These are phyloP conservation scores for Lophiotrema nucula DNA, from an alignment of 495 filamentous ascomycete species.

Conservation along the genomic window DNA sequence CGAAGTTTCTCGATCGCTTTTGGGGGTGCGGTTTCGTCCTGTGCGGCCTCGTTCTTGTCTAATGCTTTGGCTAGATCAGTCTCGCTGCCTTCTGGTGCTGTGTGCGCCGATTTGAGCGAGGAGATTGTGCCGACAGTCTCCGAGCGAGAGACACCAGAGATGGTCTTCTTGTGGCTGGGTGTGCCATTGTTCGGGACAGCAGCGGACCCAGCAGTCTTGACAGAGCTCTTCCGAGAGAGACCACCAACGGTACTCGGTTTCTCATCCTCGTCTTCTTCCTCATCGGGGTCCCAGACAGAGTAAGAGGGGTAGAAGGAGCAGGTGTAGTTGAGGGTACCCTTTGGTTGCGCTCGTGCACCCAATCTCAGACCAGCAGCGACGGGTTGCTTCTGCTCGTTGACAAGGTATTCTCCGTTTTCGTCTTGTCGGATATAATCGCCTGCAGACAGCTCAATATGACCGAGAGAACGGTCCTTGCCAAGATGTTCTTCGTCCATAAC, in stretches of 20 bases:
- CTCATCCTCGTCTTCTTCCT: slow-evolving; percentile 62
- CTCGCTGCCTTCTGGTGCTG: slow-evolving; percentile 31
- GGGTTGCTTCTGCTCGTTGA: slow-evolving; percentile 69
- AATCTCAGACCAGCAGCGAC: slow-evolving; percentile 64
- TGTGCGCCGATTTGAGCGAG: slow-evolving; percentile 17
- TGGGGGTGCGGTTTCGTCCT: slow-evolving; percentile 47
- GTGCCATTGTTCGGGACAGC: background rate
- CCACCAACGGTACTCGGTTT: background rate
- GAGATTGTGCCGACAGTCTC: slow-evolving; percentile 29
- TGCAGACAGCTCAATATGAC: slow-evolving; percentile 69
- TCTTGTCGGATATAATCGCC: slow-evolving; percentile 76
- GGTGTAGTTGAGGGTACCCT: slow-evolving; percentile 81
- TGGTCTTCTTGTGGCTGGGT: slow-evolving; percentile 13
- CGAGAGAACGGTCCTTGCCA: slow-evolving; percentile 82
- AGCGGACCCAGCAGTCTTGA: slow-evolving; percentile 24
- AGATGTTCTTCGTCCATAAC: slow-evolving; percentile 96
- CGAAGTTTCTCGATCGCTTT: slow-evolving; percentile 71
- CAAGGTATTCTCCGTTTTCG: slow-evolving; percentile 76
- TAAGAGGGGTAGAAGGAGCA: slow-evolving; percentile 87
- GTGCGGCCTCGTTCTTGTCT: slow-evolving; percentile 52
- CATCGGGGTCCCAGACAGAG: slow-evolving; percentile 86
- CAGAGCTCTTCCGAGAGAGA: slow-evolving; percentile 13
- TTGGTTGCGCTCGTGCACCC: slow-evolving; percentile 62
- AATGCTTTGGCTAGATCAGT: slow-evolving; percentile 44
- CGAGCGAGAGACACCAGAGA: slow-evolving; percentile 5